These are phyloP conservation scores for Teunomyces cretensis DNA, from an alignment of 805 yeast species.

Conservation along the genomic window DNA sequence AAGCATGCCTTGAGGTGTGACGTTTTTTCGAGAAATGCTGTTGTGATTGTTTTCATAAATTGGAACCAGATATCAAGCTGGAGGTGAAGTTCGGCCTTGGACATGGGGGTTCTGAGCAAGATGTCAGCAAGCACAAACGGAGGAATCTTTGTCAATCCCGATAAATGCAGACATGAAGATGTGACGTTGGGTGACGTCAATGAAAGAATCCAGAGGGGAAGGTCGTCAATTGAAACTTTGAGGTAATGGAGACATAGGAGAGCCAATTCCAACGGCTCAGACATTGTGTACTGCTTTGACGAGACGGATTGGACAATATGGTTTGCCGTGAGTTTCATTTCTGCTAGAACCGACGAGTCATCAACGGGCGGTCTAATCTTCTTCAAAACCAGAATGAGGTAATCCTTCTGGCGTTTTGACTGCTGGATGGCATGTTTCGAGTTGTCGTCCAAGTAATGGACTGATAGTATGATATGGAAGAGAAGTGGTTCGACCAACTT, in stretches of 20 bases:
- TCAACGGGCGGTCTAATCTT: neutral
- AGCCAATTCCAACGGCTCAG: neutral
- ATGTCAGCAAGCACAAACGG: slow-evolving; percentile 39
- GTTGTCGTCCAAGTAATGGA: slow-evolving; percentile 1
- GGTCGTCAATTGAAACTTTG: neutral
- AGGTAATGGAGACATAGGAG: neutral
- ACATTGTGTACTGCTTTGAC: neutral
- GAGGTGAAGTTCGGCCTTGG: slow-evolving; percentile 28
- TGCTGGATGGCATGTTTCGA: neutral
- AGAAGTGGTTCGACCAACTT: slow-evolving; percentile 4
- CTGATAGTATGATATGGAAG: slow-evolving; percentile 5
- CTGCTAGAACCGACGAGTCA: neutral
- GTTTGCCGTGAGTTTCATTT: neutral
- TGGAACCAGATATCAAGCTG: slow-evolving; percentile 38
- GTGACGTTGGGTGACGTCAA: slow-evolving; percentile 29
- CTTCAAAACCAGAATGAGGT: neutral
- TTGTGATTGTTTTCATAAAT: slow-evolving; percentile 22
- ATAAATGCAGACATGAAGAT: slow-evolving; percentile 31
- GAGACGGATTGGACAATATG: neutral
- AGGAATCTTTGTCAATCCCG: slow-evolving; percentile 33
- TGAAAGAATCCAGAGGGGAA: slow-evolving; percentile 32
- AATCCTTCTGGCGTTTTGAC: slow-evolving; percentile 1
- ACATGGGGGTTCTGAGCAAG: slow-evolving; percentile 35
- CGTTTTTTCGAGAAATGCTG: slow-evolving; percentile 18
- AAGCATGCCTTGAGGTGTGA: slow-evolving; percentile 20